Evolutionary conservation across 2,329 filamentous ascomycete genomes (phyloP).

Genomic region (Hypoxylon sp.): DNA sequence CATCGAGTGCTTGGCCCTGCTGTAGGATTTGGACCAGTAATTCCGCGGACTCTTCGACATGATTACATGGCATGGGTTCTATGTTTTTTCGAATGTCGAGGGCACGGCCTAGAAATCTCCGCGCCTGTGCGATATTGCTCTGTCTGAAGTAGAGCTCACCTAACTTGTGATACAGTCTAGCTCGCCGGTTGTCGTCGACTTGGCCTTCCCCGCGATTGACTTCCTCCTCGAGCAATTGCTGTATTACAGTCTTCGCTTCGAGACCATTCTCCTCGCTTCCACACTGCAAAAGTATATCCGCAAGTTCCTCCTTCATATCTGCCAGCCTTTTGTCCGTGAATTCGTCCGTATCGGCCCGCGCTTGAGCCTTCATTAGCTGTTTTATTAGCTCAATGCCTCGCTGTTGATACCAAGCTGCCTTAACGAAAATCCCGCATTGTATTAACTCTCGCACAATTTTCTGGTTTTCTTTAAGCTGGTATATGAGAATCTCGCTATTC

Average conservation of each 20-base stretch:
- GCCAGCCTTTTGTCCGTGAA: conserved; percentile 34
- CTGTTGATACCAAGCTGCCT: conserved; percentile 48
- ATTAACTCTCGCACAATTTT: conserved; percentile 46
- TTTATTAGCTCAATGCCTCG: conserved; percentile 47
- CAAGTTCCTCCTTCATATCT: conserved; percentile 50
- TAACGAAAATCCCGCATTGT: conserved; percentile 44
- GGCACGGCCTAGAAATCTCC: conserved; percentile 46
- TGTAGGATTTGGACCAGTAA: conserved; percentile 48
- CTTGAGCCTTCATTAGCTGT: conserved; percentile 37
- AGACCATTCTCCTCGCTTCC: conserved; percentile 38
- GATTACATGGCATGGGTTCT: conserved; percentile 26
- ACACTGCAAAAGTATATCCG: conserved; percentile 48
- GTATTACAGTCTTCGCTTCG: conserved; percentile 46
- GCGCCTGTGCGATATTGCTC: conserved; percentile 41
- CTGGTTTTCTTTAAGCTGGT: conserved; percentile 48
- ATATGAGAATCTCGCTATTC: conserved; percentile 44
- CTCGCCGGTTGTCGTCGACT: conserved; percentile 39
- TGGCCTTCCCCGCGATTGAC: conserved; percentile 29
- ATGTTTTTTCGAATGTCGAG: conserved; percentile 46
- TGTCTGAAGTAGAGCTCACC: conserved; percentile 46
- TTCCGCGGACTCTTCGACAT: conserved; percentile 49
- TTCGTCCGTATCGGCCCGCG: conserved; percentile 22
- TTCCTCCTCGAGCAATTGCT: conserved; percentile 46
- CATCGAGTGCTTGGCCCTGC: conserved; percentile 46
- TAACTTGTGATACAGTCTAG: conserved; percentile 52